Evolutionary conservation across 2,329 filamentous ascomycete species (phyloP), one percentile per base, ranked within the genome.

Genomic region (Trichoderma atrobrunneum): DNA sequence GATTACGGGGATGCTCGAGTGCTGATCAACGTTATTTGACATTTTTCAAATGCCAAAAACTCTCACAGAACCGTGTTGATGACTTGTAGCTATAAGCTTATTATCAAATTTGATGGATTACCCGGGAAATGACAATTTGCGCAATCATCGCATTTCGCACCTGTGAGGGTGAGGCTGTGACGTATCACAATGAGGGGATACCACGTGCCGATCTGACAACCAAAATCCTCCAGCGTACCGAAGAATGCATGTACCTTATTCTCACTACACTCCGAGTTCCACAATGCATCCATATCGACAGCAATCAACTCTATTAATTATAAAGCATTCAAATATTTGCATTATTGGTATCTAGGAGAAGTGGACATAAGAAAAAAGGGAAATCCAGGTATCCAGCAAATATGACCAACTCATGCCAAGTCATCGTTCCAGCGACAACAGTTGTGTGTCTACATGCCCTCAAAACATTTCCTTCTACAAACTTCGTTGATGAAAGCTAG

Each of bases 1-100:
- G 60, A 77, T 75, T 54, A 77, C 65, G 10, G 76, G 76, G 36
- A 77, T 77, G 12, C 30, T 67, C 65, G 26, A 69, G 14, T 21
- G 39, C 34, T 61, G 56, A n/a, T 61, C 28, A 32, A 26, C 4
- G 39, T 16, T 12, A 14, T 10, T 28, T 18, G 56, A 10, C 66
- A 69, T 69, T 1, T 28, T 51, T n/a, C 3, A 30, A 10, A 18
- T 34, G 18, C 8, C 12, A 26, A 10, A 11, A 5, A 8, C 10
- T 26, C n/a, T 61, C 11, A 24, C 59, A 43, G 3, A 61, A 24
- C 6, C 3, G 21, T 4, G 7, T 14, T 11, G 24, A 54, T 24
- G 1, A 24, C 12, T 1, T 7, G 5, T 12, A 54, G 11, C 0
- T 12, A 12, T 1, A 26, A 34, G 10, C 18, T 26, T 36, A 4